These are phyloP conservation scores for Quercus aquifolioides DNA, from an alignment of 306 rosid species.

Conservation along the genomic window DNA sequence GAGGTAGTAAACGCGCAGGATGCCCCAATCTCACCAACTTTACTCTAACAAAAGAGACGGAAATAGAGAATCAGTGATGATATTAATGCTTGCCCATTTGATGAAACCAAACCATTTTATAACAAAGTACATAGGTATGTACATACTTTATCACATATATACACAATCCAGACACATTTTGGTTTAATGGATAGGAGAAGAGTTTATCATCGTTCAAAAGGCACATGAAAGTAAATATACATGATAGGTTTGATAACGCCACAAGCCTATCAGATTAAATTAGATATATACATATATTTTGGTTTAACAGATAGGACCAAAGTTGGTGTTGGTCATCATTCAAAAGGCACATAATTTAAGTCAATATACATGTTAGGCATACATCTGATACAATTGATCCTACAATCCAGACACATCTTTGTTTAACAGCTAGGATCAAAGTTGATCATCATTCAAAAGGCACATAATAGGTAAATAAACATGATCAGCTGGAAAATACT, in stretches of 20 bases:
- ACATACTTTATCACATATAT: too few relatives aligned
- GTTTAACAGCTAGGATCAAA: neutral
- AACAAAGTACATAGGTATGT: neutral
- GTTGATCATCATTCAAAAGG: slow-evolving; percentile 2
- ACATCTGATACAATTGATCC: neutral
- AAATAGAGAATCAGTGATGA: slow-evolving; percentile 12
- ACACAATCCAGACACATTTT: too few relatives aligned
- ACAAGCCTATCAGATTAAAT: too few relatives aligned
- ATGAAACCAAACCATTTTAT: slow-evolving; percentile 9
- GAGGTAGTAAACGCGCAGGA: slow-evolving; percentile 98
- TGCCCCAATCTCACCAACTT: slow-evolving; percentile 97
- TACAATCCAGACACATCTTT: neutral
- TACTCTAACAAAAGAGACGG: slow-evolving; percentile 49
- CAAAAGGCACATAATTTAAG: too few relatives aligned
- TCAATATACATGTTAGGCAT: too few relatives aligned
- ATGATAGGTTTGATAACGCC: too few relatives aligned
- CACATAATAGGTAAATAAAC: neutral
- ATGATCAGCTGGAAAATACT: neutral
- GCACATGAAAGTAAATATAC: too few relatives aligned
- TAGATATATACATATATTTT: too few relatives aligned
- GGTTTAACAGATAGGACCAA: too few relatives aligned
- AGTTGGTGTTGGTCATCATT: too few relatives aligned
- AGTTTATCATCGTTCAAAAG: too few relatives aligned
- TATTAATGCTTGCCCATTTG: slow-evolving; percentile 10
- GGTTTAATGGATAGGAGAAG: too few relatives aligned